Evolutionary conservation across 2,329 filamentous ascomycete species (phyloP).

Genomic region (Cladosporium sp.): DNA sequence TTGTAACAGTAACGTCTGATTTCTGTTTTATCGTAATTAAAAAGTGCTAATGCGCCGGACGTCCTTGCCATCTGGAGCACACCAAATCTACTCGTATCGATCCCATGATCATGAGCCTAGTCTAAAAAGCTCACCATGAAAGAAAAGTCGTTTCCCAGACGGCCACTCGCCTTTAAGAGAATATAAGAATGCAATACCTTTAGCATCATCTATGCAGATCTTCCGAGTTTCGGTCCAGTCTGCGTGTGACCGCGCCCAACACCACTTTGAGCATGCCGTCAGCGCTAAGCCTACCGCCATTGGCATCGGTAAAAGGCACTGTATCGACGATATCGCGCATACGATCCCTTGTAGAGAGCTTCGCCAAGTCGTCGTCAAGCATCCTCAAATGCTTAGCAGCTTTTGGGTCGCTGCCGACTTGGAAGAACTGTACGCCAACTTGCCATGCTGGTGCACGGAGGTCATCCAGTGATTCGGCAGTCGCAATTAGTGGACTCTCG

Average conservation of each 20-base stretch:
- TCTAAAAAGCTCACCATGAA: no score
- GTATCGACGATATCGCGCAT: constrained; percentile 92
- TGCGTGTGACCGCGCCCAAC: constrained; percentile 71
- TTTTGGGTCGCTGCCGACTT: constrained; percentile 72
- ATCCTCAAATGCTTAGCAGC: constrained; percentile 67
- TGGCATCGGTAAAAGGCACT: constrained; percentile 65
- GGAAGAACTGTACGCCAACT: constrained; percentile 93
- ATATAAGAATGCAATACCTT: no score
- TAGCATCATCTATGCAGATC: constrained; percentile 9
- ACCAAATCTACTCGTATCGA: no score
- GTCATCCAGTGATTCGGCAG: constrained; percentile 69
- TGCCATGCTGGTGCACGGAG: constrained; percentile 74
- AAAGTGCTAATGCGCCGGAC: no score
- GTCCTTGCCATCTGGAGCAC: no score
- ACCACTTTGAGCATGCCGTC: constrained; percentile 79
- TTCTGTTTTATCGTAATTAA: no score
- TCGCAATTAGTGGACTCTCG: constrained; percentile 65
- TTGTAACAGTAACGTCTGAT: no score
- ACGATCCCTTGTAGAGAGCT: constrained; percentile 52
- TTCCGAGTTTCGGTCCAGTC: constrained; percentile 56
- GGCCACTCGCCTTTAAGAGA: no score
- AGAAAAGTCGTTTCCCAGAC: no score
- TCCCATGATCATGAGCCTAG: no score
- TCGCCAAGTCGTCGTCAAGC: constrained; percentile 71
- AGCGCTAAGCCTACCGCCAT: constrained; percentile 59